Base-by-base conservation (phyloP, 225 moss, liverwort and hornwort species). In the Ulota crispa region DNA sequence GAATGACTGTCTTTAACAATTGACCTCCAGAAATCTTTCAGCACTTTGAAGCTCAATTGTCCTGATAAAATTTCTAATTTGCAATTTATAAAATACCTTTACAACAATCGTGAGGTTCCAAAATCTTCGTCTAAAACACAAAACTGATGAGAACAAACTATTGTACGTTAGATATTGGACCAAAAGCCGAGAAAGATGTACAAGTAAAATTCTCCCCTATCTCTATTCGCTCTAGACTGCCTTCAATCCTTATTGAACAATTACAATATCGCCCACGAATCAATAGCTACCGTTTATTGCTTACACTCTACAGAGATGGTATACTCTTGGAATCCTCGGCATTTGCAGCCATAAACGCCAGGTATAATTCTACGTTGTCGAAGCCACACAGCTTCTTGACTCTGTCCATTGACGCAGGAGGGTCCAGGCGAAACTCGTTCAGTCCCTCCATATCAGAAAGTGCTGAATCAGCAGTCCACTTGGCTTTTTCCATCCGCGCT, bases 371-470 rank as follows among this genome's bases (percentile, higher is more conserved):
- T 15, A 93, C 92, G 27, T 89, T 93, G 66, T 96, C 78, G 5
- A 91, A 85, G 4, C 93, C 96, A 80, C 93, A 92, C 0, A 92
- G 86, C 14, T 37, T 74, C 78, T 91, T 93, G 24, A 96, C 78
- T 63, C 63, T 86, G 41, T 96, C 91, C 39, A 94, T 85, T 5
- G 89, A 85, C 30, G 91, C 89, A 1, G 88, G 88, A 77, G 83
- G 77, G 47, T 88, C 52, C 1, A 88, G 77, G 1, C 41, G 50
- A 4, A 85, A 83, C 11, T 79, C 64, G 27, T 66, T 52, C 0
- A 77, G 23, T 62, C 23, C 61, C 9, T 73, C 50, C 3, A 1
- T 4, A 31, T 56, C 70, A 55, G 3, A 0, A 1, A 8, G 27
- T 13, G 56, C 14, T 9, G 76, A 60, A 28, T 14, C 4, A 1